Conservation (phyloP, 2,329 filamentous ascomycete species). For the Piedraia hortae region DNA sequence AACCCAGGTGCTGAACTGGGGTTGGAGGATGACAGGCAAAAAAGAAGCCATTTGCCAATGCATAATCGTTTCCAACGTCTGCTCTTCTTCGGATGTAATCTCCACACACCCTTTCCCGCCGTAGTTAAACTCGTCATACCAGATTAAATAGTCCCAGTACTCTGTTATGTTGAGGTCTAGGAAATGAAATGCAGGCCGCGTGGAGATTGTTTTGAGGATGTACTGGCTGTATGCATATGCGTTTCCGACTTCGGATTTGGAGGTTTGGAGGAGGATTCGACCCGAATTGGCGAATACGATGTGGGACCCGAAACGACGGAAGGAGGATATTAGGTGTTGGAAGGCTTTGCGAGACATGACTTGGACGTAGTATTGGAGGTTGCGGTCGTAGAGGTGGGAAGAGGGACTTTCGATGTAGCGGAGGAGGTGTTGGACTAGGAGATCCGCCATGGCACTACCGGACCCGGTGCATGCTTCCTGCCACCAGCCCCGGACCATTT, state of each 20-base stretch:
- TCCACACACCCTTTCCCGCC: conserved; percentile 76
- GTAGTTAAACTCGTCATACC: conserved; percentile 98
- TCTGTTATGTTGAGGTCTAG: conserved; percentile 92
- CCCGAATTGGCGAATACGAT: conserved; percentile 87
- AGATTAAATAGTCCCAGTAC: conserved; percentile 97
- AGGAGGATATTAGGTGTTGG: conserved; percentile 89
- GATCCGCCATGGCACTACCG: conserved; percentile 75
- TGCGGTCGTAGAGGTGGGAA: conserved; percentile 84
- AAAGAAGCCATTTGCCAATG: conserved; percentile 94
- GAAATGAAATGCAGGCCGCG: conserved; percentile 87
- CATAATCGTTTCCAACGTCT: conserved; percentile 77
- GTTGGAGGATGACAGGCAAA: conserved; percentile 51
- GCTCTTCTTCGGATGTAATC: conserved; percentile 47
- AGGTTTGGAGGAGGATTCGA: conserved; percentile 74
- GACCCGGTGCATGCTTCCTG: conserved; percentile 34
- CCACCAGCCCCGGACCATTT: conserved; percentile 99
- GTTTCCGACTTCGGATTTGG: conserved; percentile 87
- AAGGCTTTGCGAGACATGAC: conserved; percentile 97
- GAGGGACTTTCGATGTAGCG: conserved; percentile 88
- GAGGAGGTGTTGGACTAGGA: conserved; percentile 90
- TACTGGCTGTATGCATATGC: conserved; percentile 94
- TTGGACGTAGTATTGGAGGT: conserved; percentile 88
- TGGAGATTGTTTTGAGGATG: conserved; percentile 89
- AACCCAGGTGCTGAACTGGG: conserved; percentile 73
- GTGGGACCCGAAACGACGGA: conserved; percentile 78